These are phyloP conservation scores for Hammondia hammondi DNA, from an alignment of 169 alveolate species.

Conservation along the genomic window DNA sequence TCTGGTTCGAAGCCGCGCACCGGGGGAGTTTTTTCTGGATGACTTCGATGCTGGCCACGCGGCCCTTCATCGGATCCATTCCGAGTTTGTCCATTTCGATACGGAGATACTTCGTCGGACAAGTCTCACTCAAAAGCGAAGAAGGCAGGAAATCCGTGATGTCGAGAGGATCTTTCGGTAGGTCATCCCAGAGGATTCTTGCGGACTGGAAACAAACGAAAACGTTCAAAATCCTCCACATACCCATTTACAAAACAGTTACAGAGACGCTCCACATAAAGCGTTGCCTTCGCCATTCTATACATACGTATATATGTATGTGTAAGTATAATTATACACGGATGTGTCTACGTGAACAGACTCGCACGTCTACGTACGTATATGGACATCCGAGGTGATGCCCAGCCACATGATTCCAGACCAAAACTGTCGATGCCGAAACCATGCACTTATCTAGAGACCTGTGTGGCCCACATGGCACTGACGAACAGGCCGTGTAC, in stretches of 20 bases:
- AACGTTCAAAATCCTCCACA: no score
- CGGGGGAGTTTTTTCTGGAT: constrained; percentile 71
- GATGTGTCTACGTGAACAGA: no score
- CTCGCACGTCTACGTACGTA: no score
- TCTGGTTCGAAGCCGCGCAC: not conserved
- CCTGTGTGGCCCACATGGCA: no score
- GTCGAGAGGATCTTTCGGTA: constrained; percentile 68
- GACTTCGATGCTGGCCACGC: constrained; percentile 68
- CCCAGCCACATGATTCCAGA: no score
- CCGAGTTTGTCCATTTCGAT: constrained; percentile 76
- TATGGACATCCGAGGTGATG: no score
- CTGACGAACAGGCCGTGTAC: no score
- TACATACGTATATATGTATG: not conserved
- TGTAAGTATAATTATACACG: not conserved
- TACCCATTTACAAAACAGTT: no score
- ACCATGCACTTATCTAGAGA: no score
- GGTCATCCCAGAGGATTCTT: constrained; percentile 64
- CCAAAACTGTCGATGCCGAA: no score
- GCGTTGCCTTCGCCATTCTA: no score
- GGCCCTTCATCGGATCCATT: constrained; percentile 77
- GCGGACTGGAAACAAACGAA: constrained; percentile 20
- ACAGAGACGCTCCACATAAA: no score
- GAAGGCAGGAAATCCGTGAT: constrained; percentile 65
- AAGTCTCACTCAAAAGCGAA: constrained; percentile 4
- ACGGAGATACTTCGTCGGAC: constrained; percentile 66